phyloP scores from a whole-genome alignment of 1,139 yeast genomes.

The Yamadazyma buinensis region DNA sequence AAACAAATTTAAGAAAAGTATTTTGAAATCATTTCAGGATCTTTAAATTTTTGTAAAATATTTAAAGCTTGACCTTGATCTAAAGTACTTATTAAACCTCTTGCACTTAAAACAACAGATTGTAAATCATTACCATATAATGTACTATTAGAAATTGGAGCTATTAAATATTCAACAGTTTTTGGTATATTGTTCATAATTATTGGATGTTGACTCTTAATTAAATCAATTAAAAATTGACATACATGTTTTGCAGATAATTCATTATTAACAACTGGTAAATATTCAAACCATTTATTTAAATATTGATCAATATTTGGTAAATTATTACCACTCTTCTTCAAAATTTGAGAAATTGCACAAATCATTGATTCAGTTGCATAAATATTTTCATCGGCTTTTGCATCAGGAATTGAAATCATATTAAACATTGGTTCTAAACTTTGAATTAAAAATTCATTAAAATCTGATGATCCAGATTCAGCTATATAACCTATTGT shows the following conservation, averaged over 20 bases:
- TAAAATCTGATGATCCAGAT: slow-evolving; percentile 62
- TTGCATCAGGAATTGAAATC: slow-evolving; percentile 78
- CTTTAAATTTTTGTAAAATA: slow-evolving; percentile 45
- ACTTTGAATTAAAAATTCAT: slow-evolving; percentile 62
- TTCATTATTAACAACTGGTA: slow-evolving; percentile 81
- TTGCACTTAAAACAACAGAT: slow-evolving; percentile 58
- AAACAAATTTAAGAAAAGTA: slow-evolving; percentile 10
- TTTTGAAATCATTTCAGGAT: slow-evolving; percentile 12
- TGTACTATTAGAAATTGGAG: slow-evolving; percentile 68
- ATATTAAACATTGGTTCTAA: slow-evolving; percentile 73
- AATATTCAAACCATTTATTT: slow-evolving; percentile 72
- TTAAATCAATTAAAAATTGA: slow-evolving; percentile 68
- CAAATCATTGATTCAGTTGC: slow-evolving; percentile 87
- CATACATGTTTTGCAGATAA: slow-evolving; percentile 91
- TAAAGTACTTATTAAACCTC: slow-evolving; percentile 42
- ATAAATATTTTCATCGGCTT: slow-evolving; percentile 74
- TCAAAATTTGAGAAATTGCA: slow-evolving; percentile 79
- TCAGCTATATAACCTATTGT: slow-evolving; percentile 87
- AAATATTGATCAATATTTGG: slow-evolving; percentile 63
- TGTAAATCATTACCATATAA: slow-evolving; percentile 70
- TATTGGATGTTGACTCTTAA: slow-evolving; percentile 65
- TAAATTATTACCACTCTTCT: slow-evolving; percentile 50
- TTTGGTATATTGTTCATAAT: slow-evolving; percentile 55
- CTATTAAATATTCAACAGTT: slow-evolving; percentile 69
- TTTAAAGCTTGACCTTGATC: slow-evolving; percentile 65